Evolutionary conservation across 495 filamentous ascomycete species (phyloP).

Genomic region (Podospora didyma): DNA sequence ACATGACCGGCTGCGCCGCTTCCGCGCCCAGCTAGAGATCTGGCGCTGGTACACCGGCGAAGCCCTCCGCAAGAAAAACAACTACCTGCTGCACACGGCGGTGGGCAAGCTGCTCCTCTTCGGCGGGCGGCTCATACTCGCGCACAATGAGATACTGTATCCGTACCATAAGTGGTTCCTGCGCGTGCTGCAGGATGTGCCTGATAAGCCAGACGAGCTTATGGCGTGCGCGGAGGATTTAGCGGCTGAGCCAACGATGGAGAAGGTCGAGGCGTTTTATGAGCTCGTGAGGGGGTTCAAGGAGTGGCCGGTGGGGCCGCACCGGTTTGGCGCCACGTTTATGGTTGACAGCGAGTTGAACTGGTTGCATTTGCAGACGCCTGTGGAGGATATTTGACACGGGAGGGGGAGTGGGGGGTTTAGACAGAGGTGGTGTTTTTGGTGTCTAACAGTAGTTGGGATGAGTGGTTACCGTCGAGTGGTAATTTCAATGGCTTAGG

Average conservation of each 20-base stretch:
- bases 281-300: slow-evolving; percentile 9
- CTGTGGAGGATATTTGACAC: slow-evolving; percentile 15
- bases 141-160: slow-evolving; percentile 22
- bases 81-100: slow-evolving; percentile 15
- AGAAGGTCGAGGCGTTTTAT: slow-evolving; percentile 12
- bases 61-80: slow-evolving; percentile 13
- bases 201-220: slow-evolving; percentile 15
- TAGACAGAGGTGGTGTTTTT: too few species aligned
- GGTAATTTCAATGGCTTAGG: too few species aligned
- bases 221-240: slow-evolving; percentile 11
- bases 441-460: too few species aligned
- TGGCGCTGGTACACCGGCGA: slow-evolving; percentile 18
- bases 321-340: slow-evolving; percentile 8
- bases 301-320: slow-evolving; percentile 9
- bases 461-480: too few species aligned
- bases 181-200: slow-evolving; percentile 11
- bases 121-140: slow-evolving; percentile 18
- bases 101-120: slow-evolving; percentile 20
- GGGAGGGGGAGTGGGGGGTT: too few species aligned
- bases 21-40: slow-evolving; percentile 16
- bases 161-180: slow-evolving; percentile 25
- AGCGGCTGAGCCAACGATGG: slow-evolving; percentile 5
- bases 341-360: slow-evolving; percentile 22
- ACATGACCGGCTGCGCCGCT: slow-evolving; percentile 8
- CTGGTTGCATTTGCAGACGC: slow-evolving; percentile 16